These are phyloP conservation scores for Lagenidium sp. DNA, from an alignment of 352 stramenopile species.

Conservation along the genomic window DNA sequence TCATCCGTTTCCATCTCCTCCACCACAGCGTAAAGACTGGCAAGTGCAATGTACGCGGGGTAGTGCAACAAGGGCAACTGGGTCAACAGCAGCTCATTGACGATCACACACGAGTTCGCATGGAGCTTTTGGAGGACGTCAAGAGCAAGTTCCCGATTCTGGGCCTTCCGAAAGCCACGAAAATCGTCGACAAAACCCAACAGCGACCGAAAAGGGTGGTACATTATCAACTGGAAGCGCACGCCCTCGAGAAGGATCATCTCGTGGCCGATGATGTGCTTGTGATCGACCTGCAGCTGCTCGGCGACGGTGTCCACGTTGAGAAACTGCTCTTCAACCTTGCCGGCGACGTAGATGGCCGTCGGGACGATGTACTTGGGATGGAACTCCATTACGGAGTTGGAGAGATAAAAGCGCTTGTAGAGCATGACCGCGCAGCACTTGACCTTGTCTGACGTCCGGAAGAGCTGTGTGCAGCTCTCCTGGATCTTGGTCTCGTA, in stretches of 20 bases:
- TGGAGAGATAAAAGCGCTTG: slow-evolving; percentile 87
- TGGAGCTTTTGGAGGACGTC: slow-evolving; percentile 72
- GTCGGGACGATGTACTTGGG: slow-evolving; percentile 81
- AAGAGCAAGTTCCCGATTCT: slow-evolving; percentile 46
- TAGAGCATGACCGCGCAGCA: slow-evolving; percentile 78
- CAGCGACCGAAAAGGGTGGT: slow-evolving; percentile 76
- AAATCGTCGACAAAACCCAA: slow-evolving; percentile 83
- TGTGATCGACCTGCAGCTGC: slow-evolving; percentile 77
- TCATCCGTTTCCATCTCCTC: slow-evolving; percentile 32
- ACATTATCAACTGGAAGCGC: slow-evolving; percentile 87
- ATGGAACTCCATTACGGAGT: slow-evolving; percentile 86
- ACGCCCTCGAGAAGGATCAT: slow-evolving; percentile 84
- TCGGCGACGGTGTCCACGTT: slow-evolving; percentile 78
- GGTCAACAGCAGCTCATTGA: slow-evolving; percentile 76
- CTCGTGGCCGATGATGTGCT: slow-evolving; percentile 82
- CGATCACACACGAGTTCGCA: slow-evolving; percentile 49
- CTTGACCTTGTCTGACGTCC: slow-evolving; percentile 84
- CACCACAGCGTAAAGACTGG: slow-evolving; percentile 41
- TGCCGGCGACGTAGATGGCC: slow-evolving; percentile 83
- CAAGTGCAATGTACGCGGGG: slow-evolving; percentile 62
- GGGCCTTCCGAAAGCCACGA: slow-evolving; percentile 54
- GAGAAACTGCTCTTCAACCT: slow-evolving; percentile 89
- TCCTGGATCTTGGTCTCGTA: slow-evolving; percentile 81
- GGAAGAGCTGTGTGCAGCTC: slow-evolving; percentile 79
- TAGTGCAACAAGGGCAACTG: slow-evolving; percentile 56